Evolutionary conservation across 441 rosid genomes (phyloP).

Genomic region (Arabidopsis lyrata): DNA sequence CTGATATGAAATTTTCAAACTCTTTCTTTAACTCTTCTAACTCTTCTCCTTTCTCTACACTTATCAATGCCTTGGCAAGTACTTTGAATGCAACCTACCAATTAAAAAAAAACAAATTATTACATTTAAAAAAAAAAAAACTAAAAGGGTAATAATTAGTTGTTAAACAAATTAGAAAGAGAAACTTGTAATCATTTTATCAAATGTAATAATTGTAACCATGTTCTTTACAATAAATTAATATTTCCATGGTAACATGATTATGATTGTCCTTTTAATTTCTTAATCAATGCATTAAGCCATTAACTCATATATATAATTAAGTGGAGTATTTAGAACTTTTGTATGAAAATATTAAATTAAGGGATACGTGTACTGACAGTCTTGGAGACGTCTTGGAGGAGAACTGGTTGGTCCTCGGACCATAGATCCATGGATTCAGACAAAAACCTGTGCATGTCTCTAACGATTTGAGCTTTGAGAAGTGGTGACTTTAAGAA

Average conservation of each 20-base stretch:
- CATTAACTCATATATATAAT: conserved; percentile 9
- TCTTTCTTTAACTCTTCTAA: conserved; percentile 74
- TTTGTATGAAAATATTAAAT: not conserved
- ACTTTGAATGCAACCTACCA: conserved; percentile 89
- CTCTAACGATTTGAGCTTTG: conserved; percentile 85
- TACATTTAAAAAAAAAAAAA: not conserved
- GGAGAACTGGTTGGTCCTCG: conserved; percentile 61
- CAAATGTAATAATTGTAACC: conserved; percentile 43
- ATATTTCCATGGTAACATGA: conserved; percentile 26
- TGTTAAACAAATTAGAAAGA: conserved; percentile 25
- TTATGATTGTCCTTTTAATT: not conserved
- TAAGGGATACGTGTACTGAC: conserved; percentile 51
- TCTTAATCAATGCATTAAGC: conserved; percentile 29
- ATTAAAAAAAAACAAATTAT: conserved; percentile 8
- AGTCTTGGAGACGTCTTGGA: conserved; percentile 91
- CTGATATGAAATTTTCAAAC: conserved; percentile 83
- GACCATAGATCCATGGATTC: conserved; percentile 83
- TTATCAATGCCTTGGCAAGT: conserved; percentile 91
- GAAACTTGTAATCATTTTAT: conserved; percentile 38
- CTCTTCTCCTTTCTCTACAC: conserved; percentile 83
- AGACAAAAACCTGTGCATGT: conserved; percentile 75
- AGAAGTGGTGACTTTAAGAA: conserved; percentile 88
- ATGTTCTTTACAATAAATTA: conserved; percentile 30
- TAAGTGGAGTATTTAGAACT: not conserved
- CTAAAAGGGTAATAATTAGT: conserved; percentile 31